These are phyloP conservation scores for Rhynchospora breviuscula DNA, from an alignment of 176 grass and related monocot genomes.

Conservation along the genomic window DNA sequence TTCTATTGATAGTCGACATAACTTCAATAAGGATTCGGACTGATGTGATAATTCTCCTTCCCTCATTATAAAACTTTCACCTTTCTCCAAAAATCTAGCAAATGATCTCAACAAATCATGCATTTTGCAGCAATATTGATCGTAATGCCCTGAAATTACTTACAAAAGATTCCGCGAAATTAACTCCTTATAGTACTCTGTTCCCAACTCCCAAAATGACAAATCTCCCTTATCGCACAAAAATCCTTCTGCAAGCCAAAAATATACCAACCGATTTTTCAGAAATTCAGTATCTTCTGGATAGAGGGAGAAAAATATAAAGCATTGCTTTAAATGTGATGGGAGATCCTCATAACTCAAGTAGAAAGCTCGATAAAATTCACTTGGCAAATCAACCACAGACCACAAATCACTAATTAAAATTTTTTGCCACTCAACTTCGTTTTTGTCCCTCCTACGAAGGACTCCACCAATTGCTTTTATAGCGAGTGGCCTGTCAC, in stretches of 20 bases:
- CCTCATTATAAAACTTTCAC: neutral
- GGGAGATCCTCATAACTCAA: slow-evolving; percentile 25
- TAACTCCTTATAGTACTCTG: slow-evolving; percentile 21
- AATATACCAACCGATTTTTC: neutral
- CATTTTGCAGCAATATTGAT: neutral
- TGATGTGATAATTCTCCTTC: neutral
- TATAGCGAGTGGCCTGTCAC: slow-evolving; percentile 41
- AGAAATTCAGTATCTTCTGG: slow-evolving; percentile 9
- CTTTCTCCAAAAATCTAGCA: neutral
- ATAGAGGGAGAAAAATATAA: slow-evolving; percentile 25
- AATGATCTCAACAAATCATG: neutral
- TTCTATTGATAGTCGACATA: neutral
- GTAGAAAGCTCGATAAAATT: slow-evolving; percentile 19
- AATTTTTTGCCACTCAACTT: slow-evolving; percentile 17
- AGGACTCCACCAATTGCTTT: slow-evolving; percentile 25
- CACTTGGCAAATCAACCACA: neutral
- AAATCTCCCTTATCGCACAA: neutral
- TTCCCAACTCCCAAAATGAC: neutral
- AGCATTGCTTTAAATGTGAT: slow-evolving; percentile 35
- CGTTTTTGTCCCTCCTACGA: neutral
- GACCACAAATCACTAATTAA: slow-evolving; percentile 29
- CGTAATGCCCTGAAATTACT: neutral
- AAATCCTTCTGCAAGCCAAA: slow-evolving; percentile 29
- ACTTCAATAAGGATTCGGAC: neutral
- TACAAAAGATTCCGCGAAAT: slow-evolving; percentile 33